Base-by-base conservation (phyloP, 2,329 filamentous ascomycete genomes). In the Exophiala dermatitidis region DNA sequence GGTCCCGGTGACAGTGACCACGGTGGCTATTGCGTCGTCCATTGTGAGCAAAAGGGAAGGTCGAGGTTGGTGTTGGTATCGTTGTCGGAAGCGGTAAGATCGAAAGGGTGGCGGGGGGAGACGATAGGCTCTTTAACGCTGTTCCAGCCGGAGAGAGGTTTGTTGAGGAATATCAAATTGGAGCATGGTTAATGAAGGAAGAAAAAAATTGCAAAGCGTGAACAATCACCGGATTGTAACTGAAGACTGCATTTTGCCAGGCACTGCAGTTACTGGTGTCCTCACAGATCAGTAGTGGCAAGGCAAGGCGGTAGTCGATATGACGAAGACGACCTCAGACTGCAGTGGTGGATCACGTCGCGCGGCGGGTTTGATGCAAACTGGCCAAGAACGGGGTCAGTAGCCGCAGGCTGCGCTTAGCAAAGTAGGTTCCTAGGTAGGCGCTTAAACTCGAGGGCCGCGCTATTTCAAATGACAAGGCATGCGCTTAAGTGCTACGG, bases 1-100 rank as follows among this genome's bases (percentile, higher is more conserved):
- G 54, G 86, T 81, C 62, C 83, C 85, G 37, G 93, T 97, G 68
- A 98, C 86, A 71, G 79, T 77, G 65, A 83, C 82, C 69, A 98
- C 96, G 65, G 83, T 82, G 59, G 81, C 80, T 62, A 96, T 80
- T 57, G 75, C 71, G 53, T 84, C 80, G 61, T 86, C 85, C 83
- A 88, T 88, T 60, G 53, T 66, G 61, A 63, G 37, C 10, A 29
- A 19, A 34, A 34, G 31, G 12, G 28, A 40, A 19, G 30, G 33
- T 53, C 32, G 41, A 38, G 40, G 45, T 36, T 32, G 34, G 26
- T 31, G 38, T n/a, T 7, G 38, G 38, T 4, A 26, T 26, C 12
- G n/a, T 26, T 5, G 38, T 6, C 28, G 12, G 38, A 28, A 28
- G 38, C 5, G 5, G 10, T 41, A 9, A 28, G 10, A 38, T 38